phyloP scores from a whole-genome alignment of 495 filamentous ascomycete species.

The Aspergillus cavernicola region DNA sequence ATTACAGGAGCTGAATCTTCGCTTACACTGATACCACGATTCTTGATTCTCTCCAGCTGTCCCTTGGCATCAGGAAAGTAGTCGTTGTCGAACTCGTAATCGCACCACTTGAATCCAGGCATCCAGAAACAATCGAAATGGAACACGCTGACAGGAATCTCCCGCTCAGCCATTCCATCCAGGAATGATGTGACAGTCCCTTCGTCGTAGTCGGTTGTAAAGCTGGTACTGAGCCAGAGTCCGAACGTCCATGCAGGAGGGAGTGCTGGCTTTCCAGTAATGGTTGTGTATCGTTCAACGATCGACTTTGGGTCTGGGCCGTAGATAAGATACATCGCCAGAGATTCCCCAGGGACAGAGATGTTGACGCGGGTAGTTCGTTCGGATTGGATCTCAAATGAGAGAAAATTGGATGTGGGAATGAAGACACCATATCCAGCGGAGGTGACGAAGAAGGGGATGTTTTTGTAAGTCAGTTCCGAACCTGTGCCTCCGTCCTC shows the following conservation, averaged over 20 bases:
- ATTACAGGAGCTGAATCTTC: not conserved
- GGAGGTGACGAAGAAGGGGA: constrained; percentile 13
- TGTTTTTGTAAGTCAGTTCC: constrained; percentile 13
- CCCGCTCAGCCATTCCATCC: constrained; percentile 9
- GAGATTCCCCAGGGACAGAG: constrained; percentile 9
- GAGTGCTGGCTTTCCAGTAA: constrained; percentile 9
- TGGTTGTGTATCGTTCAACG: constrained; percentile 6
- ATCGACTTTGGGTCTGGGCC: constrained; percentile 11
- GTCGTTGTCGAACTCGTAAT: constrained; percentile 14
- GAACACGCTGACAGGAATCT: constrained; percentile 14
- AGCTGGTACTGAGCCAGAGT: constrained; percentile 11
- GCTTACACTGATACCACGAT: constrained; percentile 7
- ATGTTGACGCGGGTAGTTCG: constrained; percentile 12
- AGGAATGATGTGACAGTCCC: constrained; percentile 10
- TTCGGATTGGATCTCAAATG: constrained; percentile 12
- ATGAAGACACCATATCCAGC: constrained; percentile 14
- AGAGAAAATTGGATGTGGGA: constrained; percentile 9
- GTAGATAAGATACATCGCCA: constrained; percentile 12
- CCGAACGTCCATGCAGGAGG: constrained; percentile 12
- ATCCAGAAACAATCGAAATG: constrained; percentile 17
- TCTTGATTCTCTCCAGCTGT: constrained; percentile 10
- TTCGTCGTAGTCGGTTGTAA: constrained; percentile 14
- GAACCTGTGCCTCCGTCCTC: constrained; percentile 13
- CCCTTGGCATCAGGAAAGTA: constrained; percentile 12
- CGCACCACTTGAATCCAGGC: constrained; percentile 11